Base-by-base conservation (phyloP, 2,329 filamentous ascomycete species). In the Juglanconis oblonga region DNA sequence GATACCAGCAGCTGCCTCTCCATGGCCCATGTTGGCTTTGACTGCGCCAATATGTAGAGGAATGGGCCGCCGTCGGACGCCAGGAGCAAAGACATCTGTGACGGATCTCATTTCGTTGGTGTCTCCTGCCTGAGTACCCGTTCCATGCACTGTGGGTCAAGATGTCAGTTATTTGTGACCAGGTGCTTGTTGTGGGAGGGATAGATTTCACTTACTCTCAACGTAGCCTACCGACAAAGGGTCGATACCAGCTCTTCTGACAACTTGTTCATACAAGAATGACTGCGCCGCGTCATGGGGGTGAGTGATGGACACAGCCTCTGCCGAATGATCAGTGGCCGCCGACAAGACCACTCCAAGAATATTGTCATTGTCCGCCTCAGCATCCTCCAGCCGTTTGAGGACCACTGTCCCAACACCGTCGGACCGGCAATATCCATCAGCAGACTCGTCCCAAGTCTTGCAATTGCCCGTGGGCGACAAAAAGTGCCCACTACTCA, bases 71-170 rank as follows among this genome's bases (percentile, higher is more conserved):
- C n/a, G 14, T 1, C 77, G 71, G 73, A 57, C 77, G 76, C 29
- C 75, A 13, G 80, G 80, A 49, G 84, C 85, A 64, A 88, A 88
- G 2, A 82, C 77, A 38, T 83, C 79, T 29, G 79, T 77, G 53
- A 89, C 84, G 0, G 82, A 86, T 2, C 80, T 78, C 79, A 87
- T 87, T 70, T 90, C 87, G 82, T 82, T 24, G 3, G 80, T 80
- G 68, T 91, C 89, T 58, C 88, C 88, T 38, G 86, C 87, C 68
- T 90, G 87, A 1, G 87, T 90, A 47, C 87, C 87, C 4, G 87
- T 90, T 5, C 87, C 87, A 68, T 90, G 87, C 80, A 89, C 85
- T 69, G n/a, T n/a, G n/a, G n/a, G n/a, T n/a, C n/a, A n/a, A n/a
- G n/a, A n/a, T n/a, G n/a, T n/a, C n/a, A n/a, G n/a, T n/a, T n/a